Base-by-base conservation (phyloP, 345 rosid species). In the Linum usitatissimum region DNA sequence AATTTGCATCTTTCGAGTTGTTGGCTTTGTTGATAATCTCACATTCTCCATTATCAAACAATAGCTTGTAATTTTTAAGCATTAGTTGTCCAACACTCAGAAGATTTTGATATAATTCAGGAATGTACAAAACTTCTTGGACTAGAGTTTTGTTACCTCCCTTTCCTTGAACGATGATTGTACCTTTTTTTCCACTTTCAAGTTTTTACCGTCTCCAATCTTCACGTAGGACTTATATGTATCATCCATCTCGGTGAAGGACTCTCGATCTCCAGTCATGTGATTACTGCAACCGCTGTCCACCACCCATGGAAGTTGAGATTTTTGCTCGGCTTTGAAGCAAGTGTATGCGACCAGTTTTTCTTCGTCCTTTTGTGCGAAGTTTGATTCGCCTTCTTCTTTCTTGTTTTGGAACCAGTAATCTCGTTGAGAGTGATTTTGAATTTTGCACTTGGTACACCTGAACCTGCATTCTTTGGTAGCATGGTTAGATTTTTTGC, bases 341-440 rank as follows among this genome's bases (percentile, higher is more conserved):
- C 40, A 59, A 8, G 6, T 13, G 9, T 23, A 59, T 9, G 38
- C 38, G 38, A 34, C 18, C 40, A 10, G 15, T 3, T 28, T 40
- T 28, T 8, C 20, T 14, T 28, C 48, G 36, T 30, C 62, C 15
- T 59, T 59, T 4, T 34, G 38, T 13, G n/a, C 10, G 6, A 14
- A 28, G 12, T 8, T 28, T 31, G 48, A 6, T n/a, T 4, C 6
- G 14, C 18, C 9, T 9, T 10, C 19, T 59, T 59, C 40, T 10
- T 59, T 19, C 18, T 34, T 59, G 17, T 14, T 13, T 30, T 5
- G 15, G 9, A n/a, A 59, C 45, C 62, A 59, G 19, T 18, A 31
- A 59, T 59, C 62, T 19, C 62, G 3, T 59, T 59, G 38, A 28
- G 40, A 59, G 19, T 59, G 62, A 59, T 31, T 59, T 15, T 8